phyloP scores from a whole-genome alignment of 352 stramenopile genomes.

The Pythium rhizo-oryzae region DNA sequence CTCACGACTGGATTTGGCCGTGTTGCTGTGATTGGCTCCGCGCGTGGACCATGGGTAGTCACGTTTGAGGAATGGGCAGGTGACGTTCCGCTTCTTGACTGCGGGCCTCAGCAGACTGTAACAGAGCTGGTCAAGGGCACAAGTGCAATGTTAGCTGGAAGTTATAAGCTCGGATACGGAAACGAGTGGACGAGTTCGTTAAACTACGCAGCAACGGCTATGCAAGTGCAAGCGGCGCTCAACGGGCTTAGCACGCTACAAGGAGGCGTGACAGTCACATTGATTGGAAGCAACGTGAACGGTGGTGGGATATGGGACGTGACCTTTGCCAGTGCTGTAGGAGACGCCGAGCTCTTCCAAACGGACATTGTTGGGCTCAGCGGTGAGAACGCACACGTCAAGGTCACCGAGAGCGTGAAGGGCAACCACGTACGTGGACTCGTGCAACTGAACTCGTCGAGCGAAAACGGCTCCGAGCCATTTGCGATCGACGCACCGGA shows the following conservation, averaged over 20 bases:
- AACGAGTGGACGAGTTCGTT: conserved; percentile 36
- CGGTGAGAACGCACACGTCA: conserved; percentile 30
- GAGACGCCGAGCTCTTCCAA: conserved; percentile 32
- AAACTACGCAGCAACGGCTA: conserved; percentile 28
- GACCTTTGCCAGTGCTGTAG: conserved; percentile 42
- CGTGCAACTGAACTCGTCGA: conserved; percentile 21
- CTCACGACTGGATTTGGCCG: conserved; percentile 30
- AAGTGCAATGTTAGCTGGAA: conserved; percentile 35
- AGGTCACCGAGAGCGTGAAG: conserved; percentile 25
- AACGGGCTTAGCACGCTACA: conserved; percentile 25
- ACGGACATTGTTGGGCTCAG: conserved; percentile 26
- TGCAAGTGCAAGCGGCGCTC: conserved; percentile 36
- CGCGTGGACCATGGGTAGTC: conserved; percentile 40
- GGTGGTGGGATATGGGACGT: conserved; percentile 47
- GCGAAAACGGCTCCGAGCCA: conserved; percentile 22
- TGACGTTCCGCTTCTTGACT: conserved; percentile 38
- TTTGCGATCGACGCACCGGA: conserved; percentile 31
- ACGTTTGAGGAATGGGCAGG: conserved; percentile 50
- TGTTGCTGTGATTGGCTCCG: conserved; percentile 22
- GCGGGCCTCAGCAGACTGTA: conserved; percentile 45
- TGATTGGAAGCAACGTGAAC: conserved; percentile 24
- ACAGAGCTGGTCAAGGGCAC: conserved; percentile 36
- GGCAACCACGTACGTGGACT: conserved; percentile 41
- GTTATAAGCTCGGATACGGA: conserved; percentile 37
- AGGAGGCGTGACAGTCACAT: conserved; percentile 34